These are phyloP conservation scores for Tricholomella constricta DNA, from an alignment of 768 basidiomycete genomes.

Conservation along the genomic window DNA sequence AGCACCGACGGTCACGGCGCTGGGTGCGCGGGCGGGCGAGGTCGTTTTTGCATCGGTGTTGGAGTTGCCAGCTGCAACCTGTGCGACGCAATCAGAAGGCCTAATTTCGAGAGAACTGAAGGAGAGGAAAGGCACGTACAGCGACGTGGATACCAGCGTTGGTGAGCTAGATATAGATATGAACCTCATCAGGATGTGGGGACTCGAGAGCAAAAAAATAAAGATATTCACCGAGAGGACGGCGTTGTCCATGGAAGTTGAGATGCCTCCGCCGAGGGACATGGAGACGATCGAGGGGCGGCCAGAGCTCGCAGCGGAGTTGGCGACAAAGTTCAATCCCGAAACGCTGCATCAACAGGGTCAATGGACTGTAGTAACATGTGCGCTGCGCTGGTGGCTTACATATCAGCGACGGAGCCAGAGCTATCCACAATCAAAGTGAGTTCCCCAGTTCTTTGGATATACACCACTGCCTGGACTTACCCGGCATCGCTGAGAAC, in stretches of 20 bases:
- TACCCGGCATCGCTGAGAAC: slow-evolving; percentile 1
- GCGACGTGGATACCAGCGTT: slow-evolving; percentile 31
- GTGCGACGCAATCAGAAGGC: background rate
- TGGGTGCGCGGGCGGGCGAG: slow-evolving; percentile 2
- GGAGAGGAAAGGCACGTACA: slow-evolving; percentile 3
- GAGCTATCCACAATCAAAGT: background rate
- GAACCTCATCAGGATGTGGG: background rate
- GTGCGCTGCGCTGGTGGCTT: background rate
- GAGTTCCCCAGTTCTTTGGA: background rate
- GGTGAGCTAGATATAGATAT: slow-evolving; percentile 21
- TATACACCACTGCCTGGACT: background rate
- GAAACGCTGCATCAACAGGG: background rate
- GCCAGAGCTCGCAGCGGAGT: background rate
- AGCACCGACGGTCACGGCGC: slow-evolving; percentile 4
- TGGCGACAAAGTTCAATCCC: slow-evolving; percentile 1
- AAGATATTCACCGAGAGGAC: background rate
- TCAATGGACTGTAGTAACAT: background rate
- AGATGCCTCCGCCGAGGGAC: background rate
- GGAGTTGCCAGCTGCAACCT: slow-evolving; percentile 10
- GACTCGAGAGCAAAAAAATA: background rate
- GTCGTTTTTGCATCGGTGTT: background rate
- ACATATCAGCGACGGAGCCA: slow-evolving; percentile 14
- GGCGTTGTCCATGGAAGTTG: slow-evolving; percentile 1
- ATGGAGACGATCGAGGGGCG: slow-evolving; percentile 5
- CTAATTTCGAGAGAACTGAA: background rate